Base-by-base conservation (phyloP, 1,139 yeast genomes). In the Blastobotrys malaysiensis region DNA sequence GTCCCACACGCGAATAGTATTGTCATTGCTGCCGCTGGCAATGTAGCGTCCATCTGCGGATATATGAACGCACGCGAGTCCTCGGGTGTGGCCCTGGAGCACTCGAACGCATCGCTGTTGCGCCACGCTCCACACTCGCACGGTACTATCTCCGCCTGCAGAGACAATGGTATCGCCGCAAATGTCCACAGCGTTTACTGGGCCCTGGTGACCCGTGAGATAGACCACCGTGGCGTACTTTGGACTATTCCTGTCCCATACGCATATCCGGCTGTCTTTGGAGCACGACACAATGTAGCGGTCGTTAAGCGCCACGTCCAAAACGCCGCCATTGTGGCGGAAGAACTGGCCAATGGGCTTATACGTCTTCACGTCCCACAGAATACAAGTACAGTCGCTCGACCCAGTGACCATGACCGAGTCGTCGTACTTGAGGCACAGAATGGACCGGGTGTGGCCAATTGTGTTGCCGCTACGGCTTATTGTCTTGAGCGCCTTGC, bases 11-110 rank as follows among this genome's bases (percentile, higher is more conserved):
- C 72, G 55, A 21, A 72, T 65, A 5, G 64, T 60, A 46, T 68
- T 63, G 57, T 72, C 75, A 52, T 69, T 71, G n/a, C 72, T 67
- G 2, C 75, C 75, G 22, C 70, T 63, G 19, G 69, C 64, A 9
- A 70, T 54, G 5, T 56, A 53, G 5, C 46, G 55, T 31, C 62
- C 62, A 46, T 63, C 64, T 5, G 55, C 55, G 18, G 67, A 63
- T 4, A 69, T 58, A 43, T 63, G 65, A 2, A 72, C 65, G 51
- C 74, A 71, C 1, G 75, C 75, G 3, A 72, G 62, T 3, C 74
- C 73, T 3, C 73, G 63, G 1, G 63, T 55, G 53, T 72, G 75
- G 18, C 74, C 75, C 13, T 59, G 43, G 24, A 68, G 62, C 45
- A 59, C 61, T 19, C 61, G 59, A 4, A 69, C 43, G 22, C 62